phyloP scores from a whole-genome alignment of 148 eudicot species.

The Simmondsia chinensis region DNA sequence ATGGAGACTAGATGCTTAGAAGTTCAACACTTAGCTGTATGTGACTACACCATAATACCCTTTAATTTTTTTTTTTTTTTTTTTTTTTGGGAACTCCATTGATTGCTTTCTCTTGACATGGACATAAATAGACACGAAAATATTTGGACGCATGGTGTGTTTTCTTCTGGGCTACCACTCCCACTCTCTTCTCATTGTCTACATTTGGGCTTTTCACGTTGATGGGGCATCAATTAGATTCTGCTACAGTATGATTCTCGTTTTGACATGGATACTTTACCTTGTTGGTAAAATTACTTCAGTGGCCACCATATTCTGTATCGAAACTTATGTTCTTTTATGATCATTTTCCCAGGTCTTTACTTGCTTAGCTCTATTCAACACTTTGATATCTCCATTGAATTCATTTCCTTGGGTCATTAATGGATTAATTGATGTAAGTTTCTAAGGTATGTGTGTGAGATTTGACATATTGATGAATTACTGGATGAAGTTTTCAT shows the following conservation, averaged over 20 bases:
- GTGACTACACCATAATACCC: constrained; percentile 10
- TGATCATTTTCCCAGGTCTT: constrained; percentile 61
- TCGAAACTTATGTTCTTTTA: constrained; percentile 5
- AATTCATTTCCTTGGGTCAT: constrained; percentile 99
- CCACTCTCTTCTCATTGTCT: constrained; percentile 85
- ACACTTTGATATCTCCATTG: constrained; percentile 83
- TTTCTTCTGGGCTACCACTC: constrained; percentile 98
- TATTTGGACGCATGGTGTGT: constrained; percentile 99
- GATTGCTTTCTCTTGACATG: not conserved
- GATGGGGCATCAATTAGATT: constrained; percentile 84
- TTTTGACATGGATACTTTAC: constrained; percentile 4
- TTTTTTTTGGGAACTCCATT: constrained; percentile 6
- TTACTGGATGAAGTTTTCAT: constrained; percentile 3
- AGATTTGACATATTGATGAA: not conserved
- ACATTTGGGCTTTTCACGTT: constrained; percentile 87
- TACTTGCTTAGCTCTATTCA: constrained; percentile 91
- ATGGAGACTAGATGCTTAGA: constrained; percentile 76
- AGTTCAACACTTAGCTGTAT: constrained; percentile 68
- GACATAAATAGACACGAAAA: constrained; percentile 68
- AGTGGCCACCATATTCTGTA: too few species aligned
- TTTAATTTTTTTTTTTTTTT: not conserved
- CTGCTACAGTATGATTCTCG: constrained; percentile 69
- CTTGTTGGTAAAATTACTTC: not conserved
- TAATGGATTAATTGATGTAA: constrained; percentile 91
- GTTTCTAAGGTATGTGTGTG: constrained; percentile 15